These are phyloP conservation scores for Schizophyllum commune DNA, from an alignment of 1,284 basidiomycete species.

Conservation along the genomic window DNA sequence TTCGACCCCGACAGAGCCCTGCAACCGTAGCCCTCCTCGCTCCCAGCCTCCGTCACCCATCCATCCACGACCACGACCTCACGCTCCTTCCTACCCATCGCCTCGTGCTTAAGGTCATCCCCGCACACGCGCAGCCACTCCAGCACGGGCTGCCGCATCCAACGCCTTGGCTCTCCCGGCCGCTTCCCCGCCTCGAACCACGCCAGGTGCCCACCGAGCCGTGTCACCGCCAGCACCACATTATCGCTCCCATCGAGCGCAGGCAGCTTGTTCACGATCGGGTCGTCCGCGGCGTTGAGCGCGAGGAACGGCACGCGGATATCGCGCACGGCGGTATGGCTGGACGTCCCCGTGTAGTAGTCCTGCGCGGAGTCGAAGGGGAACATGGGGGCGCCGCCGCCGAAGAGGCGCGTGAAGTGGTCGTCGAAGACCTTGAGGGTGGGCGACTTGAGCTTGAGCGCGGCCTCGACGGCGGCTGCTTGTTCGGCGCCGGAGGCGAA, in stretches of 20 bases:
- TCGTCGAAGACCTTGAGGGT: conserved; percentile 58
- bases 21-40: conserved; percentile 38
- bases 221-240: conserved; percentile 68
- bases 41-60: conserved; percentile 47
- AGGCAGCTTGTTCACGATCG: conserved; percentile 66
- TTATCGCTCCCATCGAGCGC: conserved; percentile 49
- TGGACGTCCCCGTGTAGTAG: conserved; percentile 77
- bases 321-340: conserved; percentile 42
- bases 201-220: conserved; percentile 86
- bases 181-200: conserved; percentile 71
- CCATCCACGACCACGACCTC: conserved; percentile 40
- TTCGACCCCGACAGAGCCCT: conserved; percentile 32
- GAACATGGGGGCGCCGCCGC: conserved; percentile 76
- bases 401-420: conserved; percentile 63
- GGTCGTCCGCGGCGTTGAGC: conserved; percentile 89
- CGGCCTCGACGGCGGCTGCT: conserved; percentile 37
- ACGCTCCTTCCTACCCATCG: conserved; percentile 22
- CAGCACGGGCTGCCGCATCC: conserved; percentile 67
- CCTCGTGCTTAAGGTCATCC: conserved; percentile 40
- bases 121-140: conserved; percentile 66
- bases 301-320: conserved; percentile 71
- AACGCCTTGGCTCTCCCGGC: conserved; percentile 44
- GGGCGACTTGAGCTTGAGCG: conserved; percentile 44
- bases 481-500: not conserved
- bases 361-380: conserved; percentile 70